Percentiles rank a stretch among this genome's conserved stretches.
These are phyloP conservation scores for Cercospora nicotianae DNA, from an alignment of 2,329 filamentous ascomycete genomes.

Conservation along the genomic window DNA sequence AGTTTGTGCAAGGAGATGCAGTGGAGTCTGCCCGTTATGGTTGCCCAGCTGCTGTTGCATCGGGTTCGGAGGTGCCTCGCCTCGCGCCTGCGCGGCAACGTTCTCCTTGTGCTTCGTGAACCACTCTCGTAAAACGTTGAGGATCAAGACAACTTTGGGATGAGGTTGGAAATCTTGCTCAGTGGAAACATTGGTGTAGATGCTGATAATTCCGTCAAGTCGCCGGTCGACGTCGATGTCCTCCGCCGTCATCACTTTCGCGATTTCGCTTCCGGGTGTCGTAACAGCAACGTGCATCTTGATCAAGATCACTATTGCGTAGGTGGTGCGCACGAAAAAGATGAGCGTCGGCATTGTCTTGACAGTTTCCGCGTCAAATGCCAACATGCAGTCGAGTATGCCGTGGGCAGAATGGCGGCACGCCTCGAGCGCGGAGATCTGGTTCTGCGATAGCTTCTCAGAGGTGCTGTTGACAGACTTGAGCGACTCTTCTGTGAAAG, in stretches of 20 bases:
- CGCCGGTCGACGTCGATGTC: conserved; percentile 50
- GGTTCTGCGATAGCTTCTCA: conserved; percentile 48
- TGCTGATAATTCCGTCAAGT: conserved; percentile 47
- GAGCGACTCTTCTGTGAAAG: conserved; percentile 46
- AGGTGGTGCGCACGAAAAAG: conserved; percentile 54
- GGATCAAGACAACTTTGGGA: conserved; percentile 51
- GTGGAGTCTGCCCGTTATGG: conserved; percentile 21
- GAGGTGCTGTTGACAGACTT: conserved; percentile 42
- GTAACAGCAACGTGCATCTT: conserved; percentile 60
- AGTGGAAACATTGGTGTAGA: conserved; percentile 38
- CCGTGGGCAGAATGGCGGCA: conserved; percentile 50
- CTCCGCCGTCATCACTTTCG: conserved; percentile 51
- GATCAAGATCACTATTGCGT: conserved; percentile 59
- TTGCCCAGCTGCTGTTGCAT: conserved; percentile 10
- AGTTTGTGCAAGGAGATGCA: conserved; percentile 32
- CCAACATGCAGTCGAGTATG: conserved; percentile 52
- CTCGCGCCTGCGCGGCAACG: conserved; percentile 25
- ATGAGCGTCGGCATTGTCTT: conserved; percentile 48
- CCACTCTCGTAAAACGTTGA: conserved; percentile 48
- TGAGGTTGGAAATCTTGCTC: conserved; percentile 40
- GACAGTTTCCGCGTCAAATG: conserved; percentile 48
- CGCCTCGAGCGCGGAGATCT: conserved; percentile 50
- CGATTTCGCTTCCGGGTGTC: conserved; percentile 50
- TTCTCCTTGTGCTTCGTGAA: conserved; percentile 43
- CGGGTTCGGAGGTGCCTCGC: conserved; percentile 22